These are phyloP conservation scores for Adansonia grandidieri DNA, from an alignment of 441 rosid genomes.

Conservation along the genomic window DNA sequence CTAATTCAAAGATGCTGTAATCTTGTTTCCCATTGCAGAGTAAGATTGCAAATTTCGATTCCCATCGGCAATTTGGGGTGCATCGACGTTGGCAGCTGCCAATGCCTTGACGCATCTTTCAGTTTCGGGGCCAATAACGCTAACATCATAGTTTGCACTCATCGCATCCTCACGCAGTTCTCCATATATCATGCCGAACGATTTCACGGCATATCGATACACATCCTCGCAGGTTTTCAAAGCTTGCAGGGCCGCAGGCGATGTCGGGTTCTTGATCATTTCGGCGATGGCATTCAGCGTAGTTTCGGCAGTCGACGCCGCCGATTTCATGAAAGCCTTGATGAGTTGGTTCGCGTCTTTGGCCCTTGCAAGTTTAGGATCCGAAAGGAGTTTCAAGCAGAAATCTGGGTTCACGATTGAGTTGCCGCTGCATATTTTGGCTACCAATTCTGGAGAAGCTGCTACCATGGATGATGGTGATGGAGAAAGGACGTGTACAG, in stretches of 20 bases:
- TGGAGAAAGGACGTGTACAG: background rate
- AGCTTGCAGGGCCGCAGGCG: background rate
- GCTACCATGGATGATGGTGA: background rate
- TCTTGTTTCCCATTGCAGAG: background rate
- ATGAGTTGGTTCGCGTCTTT: conserved; percentile 2
- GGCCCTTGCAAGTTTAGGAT: background rate
- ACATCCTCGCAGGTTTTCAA: background rate
- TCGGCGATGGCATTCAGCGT: background rate
- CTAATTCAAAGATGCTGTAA: background rate
- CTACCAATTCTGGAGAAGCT: background rate
- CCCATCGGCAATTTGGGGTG: background rate
- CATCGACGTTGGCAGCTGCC: background rate
- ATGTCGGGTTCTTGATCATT: background rate
- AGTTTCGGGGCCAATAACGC: background rate
- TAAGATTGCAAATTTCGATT: background rate
- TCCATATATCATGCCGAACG: background rate
- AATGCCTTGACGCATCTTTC: background rate
- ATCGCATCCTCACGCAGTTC: conserved; percentile 6
- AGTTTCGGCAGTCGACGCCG: background rate
- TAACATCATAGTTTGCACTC: conserved; percentile 15
- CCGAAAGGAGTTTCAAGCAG: conserved; percentile 31
- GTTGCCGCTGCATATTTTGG: background rate
- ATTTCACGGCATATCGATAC: background rate
- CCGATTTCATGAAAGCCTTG: background rate
- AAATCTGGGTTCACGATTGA: background rate